A percentile compares a stretch with the other conserved stretches of the same genome.
These are phyloP conservation scores for Apiotrichum akiyoshidainum DNA, from an alignment of 1,284 basidiomycete species.

Conservation along the genomic window DNA sequence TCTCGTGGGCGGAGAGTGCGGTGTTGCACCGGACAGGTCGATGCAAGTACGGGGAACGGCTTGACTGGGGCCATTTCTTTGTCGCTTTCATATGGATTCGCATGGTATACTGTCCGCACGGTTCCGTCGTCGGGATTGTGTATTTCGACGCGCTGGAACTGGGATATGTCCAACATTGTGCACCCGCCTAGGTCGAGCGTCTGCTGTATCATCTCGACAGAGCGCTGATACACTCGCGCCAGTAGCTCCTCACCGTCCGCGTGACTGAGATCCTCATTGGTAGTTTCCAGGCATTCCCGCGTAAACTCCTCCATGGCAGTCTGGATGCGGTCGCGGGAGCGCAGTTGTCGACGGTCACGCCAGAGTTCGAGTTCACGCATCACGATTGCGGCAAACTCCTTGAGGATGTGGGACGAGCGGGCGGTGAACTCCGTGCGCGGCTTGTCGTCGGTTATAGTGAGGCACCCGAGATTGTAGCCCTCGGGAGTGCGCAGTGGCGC, in stretches of 20 bases:
- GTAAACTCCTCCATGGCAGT: slow-evolving; percentile 95
- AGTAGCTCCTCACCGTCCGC: slow-evolving; percentile 41
- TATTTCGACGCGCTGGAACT: slow-evolving; percentile 77
- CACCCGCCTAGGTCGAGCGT: slow-evolving; percentile 90
- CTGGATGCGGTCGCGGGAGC: slow-evolving; percentile 86
- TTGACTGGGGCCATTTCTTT: too few species aligned
- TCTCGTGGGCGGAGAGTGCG: slow-evolving; percentile 68
- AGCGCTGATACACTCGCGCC: slow-evolving; percentile 51
- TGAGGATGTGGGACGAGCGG: slow-evolving; percentile 81
- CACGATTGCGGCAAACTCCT: slow-evolving; percentile 88
- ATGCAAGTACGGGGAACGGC: too few species aligned
- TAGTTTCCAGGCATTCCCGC: slow-evolving; percentile 84
- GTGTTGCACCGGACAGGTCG: background rate
- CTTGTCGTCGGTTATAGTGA: slow-evolving; percentile 80
- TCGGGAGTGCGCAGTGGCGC: slow-evolving; percentile 83
- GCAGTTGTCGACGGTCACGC: slow-evolving; percentile 84
- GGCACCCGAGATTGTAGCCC: slow-evolving; percentile 82
- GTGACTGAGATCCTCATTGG: slow-evolving; percentile 70
- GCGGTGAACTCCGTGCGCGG: slow-evolving; percentile 82
- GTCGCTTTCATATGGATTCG: slow-evolving; percentile 35
- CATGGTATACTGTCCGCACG: slow-evolving; percentile 54
- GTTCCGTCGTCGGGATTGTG: slow-evolving; percentile 8
- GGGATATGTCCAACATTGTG: slow-evolving; percentile 85
- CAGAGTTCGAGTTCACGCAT: slow-evolving; percentile 95
- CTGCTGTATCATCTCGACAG: slow-evolving; percentile 78